Evolutionary conservation across 2,329 filamentous ascomycete species (phyloP).

Genomic region (Periconia sp.): DNA sequence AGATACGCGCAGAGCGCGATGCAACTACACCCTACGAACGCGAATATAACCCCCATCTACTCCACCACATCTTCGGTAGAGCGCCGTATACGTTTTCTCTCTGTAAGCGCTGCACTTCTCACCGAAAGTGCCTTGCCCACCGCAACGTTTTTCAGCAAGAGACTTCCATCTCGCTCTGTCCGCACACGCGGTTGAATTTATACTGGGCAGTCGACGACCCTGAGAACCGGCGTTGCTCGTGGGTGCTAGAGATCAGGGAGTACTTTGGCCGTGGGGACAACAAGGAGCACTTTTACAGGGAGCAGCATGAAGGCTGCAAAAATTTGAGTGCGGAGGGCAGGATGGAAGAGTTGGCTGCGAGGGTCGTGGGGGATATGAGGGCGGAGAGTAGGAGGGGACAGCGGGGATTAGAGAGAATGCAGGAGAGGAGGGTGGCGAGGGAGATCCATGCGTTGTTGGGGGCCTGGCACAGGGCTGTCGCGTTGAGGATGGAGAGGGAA

Average conservation of each 20-base stretch:
- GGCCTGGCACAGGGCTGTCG: not conserved
- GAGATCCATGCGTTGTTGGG: slow-evolving; percentile 3
- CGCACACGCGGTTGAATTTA: slow-evolving; percentile 14
- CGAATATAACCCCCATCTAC: slow-evolving; percentile 12
- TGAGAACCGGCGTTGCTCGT: slow-evolving; percentile 12
- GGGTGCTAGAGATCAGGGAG: slow-evolving; percentile 15
- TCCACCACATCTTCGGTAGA: slow-evolving; percentile 10
- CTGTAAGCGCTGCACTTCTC: slow-evolving; percentile 4
- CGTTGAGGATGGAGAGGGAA: not conserved
- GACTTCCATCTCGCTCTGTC: slow-evolving; percentile 16
- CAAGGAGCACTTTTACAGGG: not conserved
- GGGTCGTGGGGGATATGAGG: slow-evolving; percentile 2
- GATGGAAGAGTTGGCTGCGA: not conserved
- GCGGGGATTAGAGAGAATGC: not conserved
- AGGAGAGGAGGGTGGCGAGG: not conserved
- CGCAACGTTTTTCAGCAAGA: not conserved
- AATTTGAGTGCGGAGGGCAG: not conserved
- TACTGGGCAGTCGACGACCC: slow-evolving; percentile 19
- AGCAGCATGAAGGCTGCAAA: not conserved
- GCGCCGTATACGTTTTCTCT: slow-evolving; percentile 5
- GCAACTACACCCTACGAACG: slow-evolving; percentile 2
- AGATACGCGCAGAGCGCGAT: not conserved
- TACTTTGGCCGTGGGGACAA: slow-evolving; percentile 2
- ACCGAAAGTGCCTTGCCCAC: slow-evolving; percentile 10
- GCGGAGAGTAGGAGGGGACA: not conserved